These are phyloP conservation scores for Hypoxylon sp. DNA, from an alignment of 2,329 filamentous ascomycete genomes.

Conservation along the genomic window DNA sequence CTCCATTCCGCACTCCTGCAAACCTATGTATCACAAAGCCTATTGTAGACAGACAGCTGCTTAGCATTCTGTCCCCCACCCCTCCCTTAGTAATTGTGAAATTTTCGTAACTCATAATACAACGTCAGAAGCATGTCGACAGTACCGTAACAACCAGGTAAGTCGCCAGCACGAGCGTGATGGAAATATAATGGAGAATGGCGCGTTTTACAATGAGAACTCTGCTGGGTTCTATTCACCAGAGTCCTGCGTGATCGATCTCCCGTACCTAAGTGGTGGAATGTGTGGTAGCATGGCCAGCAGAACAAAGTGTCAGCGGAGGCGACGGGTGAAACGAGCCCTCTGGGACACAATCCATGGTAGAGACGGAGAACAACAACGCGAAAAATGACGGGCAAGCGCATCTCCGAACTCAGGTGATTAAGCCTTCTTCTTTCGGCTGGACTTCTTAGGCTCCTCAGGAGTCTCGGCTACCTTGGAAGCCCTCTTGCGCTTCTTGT, in stretches of 20 bases:
- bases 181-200: neutral
- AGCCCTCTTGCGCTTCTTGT: slow-evolving; percentile 72
- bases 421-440: slow-evolving; percentile 68
- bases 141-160: neutral
- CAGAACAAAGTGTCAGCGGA: neutral
- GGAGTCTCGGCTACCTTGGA: slow-evolving; percentile 67
- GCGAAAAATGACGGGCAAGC: neutral
- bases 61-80: slow-evolving; percentile 9
- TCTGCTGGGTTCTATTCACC: neutral
- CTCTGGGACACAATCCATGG: neutral
- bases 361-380: neutral
- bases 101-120: slow-evolving; percentile 49
- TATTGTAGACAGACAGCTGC: neutral
- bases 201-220: neutral
- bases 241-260: neutral
- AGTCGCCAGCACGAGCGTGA: slow-evolving; percentile 7
- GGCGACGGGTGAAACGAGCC: neutral
- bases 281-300: neutral
- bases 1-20: slow-evolving; percentile 19
- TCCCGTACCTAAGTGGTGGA: neutral
- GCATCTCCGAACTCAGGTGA: neutral
- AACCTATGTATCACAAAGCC: slow-evolving; percentile 18
- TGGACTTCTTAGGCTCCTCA: slow-evolving; percentile 71
- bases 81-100: slow-evolving; percentile 23
- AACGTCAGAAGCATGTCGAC: slow-evolving; percentile 35